Percentiles rank a stretch among this genome's conserved stretches.
Evolutionary conservation across 1,284 basidiomycete genomes (phyloP).

Genomic region (Papiliotrema terrestris): DNA sequence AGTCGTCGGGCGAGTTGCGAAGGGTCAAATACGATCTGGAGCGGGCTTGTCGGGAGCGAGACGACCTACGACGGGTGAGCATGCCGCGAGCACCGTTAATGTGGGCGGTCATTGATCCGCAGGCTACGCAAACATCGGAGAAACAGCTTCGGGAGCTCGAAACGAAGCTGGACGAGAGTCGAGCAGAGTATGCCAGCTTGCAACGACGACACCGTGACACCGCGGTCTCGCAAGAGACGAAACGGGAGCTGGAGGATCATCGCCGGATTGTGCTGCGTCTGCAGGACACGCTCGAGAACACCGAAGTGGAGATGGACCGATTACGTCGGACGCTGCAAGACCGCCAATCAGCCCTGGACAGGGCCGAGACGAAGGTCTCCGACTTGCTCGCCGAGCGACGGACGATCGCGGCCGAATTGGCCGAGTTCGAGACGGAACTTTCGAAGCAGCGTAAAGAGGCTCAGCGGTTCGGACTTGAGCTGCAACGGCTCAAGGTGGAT

Average conservation of each 20-base stretch:
- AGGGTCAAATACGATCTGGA: background rate
- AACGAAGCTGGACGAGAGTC: conserved; percentile 13
- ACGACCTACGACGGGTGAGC: background rate
- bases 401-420: conserved; percentile 25
- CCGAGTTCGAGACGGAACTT: conserved; percentile 36
- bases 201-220: conserved; percentile 1
- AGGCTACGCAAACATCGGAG: background rate
- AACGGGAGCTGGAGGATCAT: background rate
- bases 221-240: no score
- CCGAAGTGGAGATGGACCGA: conserved; percentile 4
- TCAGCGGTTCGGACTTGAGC: conserved; percentile 52
- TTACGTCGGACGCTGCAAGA: conserved; percentile 15
- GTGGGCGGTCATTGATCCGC: no score
- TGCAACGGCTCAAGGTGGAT: conserved; percentile 56
- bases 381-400: conserved; percentile 18
- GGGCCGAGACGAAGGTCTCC: conserved; percentile 14
- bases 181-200: conserved; percentile 13
- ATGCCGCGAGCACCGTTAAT: no score
- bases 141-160: conserved; percentile 9
- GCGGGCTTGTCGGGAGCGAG: background rate
- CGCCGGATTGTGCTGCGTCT: background rate
- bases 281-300: conserved; percentile 12
- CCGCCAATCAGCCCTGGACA: conserved; percentile 11
- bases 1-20: background rate
- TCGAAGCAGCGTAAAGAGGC: conserved; percentile 54